Percentiles rank a stretch among this genome's conserved stretches.
phyloP scores from a whole-genome alignment of 2,329 filamentous ascomycete species.

The Cadophora malorum region DNA sequence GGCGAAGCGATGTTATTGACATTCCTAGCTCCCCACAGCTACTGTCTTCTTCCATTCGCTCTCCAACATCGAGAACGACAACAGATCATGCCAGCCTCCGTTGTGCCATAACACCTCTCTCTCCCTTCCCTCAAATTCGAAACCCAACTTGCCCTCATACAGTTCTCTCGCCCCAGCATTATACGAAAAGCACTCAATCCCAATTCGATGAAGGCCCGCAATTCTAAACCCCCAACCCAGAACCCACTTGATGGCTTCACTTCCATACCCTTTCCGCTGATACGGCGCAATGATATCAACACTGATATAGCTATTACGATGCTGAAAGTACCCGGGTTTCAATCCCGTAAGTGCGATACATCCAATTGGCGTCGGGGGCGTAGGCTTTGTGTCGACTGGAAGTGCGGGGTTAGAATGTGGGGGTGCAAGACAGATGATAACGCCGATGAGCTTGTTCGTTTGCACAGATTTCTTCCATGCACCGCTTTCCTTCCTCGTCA shows the following conservation, averaged over 20 bases:
- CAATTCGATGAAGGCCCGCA: conserved; percentile 48
- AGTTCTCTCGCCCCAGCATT: conserved; percentile 45
- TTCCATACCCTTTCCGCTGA: conserved; percentile 47
- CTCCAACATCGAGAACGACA: conserved; percentile 47
- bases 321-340: conserved; percentile 43
- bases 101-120: conserved; percentile 47
- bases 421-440: conserved; percentile 47
- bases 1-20: too few species aligned
- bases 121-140: conserved; percentile 46
- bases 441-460: conserved; percentile 44
- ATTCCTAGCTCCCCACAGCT: neutral
- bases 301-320: conserved; percentile 50
- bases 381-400: neutral
- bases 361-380: conserved; percentile 13
- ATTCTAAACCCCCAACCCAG: conserved; percentile 46
- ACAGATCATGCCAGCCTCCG: conserved; percentile 46
- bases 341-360: neutral
- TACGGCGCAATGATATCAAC: conserved; percentile 44
- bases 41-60: conserved; percentile 42
- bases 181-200: conserved; percentile 45
- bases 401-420: conserved; percentile 8
- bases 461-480: conserved; percentile 32
- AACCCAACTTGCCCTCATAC: conserved; percentile 46
- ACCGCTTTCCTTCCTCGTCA: conserved; percentile 3
- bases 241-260: conserved; percentile 49